A percentile compares a stretch with the other conserved stretches of the same genome.
phyloP scores from a whole-genome alignment of 257 asterid genomes.

The Leonotis leonurus region DNA sequence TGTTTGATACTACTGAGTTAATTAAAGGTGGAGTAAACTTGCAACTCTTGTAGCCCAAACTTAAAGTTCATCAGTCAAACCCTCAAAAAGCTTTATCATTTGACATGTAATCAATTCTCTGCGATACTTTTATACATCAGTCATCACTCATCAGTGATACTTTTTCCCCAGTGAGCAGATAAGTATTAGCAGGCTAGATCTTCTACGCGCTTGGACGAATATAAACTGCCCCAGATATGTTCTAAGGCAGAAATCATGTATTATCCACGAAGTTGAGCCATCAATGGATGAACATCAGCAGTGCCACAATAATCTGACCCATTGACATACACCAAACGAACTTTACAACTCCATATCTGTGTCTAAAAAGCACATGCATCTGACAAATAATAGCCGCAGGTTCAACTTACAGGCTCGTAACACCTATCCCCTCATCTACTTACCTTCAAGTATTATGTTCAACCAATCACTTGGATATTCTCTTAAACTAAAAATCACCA shows the following conservation, averaged over 20 bases:
- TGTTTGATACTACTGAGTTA: too few relatives aligned
- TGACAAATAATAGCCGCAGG: neutral
- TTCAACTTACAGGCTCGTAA: slow-evolving; percentile 4
- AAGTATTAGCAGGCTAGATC: neutral
- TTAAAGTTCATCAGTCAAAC: neutral
- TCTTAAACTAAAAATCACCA: neutral
- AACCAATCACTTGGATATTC: neutral
- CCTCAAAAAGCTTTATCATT: neutral
- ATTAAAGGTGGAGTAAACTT: too few relatives aligned
- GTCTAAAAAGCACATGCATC: slow-evolving; percentile 10
- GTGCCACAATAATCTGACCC: neutral
- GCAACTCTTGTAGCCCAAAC: neutral
- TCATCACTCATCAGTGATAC: too few relatives aligned
- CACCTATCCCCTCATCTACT: neutral
- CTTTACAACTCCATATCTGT: neutral
- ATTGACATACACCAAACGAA: neutral
- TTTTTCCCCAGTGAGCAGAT: too few relatives aligned
- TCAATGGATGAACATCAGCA: slow-evolving; percentile 5
- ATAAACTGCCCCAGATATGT: neutral
- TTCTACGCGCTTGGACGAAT: neutral
- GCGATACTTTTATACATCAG: neutral
- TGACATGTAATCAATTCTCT: neutral
- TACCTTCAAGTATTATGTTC: neutral
- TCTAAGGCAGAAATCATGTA: neutral
- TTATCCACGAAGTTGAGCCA: neutral